A percentile compares a stretch with the other conserved stretches of the same genome.
Evolutionary conservation across 495 filamentous ascomycete species (phyloP).

Genomic region (Penicillium macrosclerotiorum): DNA sequence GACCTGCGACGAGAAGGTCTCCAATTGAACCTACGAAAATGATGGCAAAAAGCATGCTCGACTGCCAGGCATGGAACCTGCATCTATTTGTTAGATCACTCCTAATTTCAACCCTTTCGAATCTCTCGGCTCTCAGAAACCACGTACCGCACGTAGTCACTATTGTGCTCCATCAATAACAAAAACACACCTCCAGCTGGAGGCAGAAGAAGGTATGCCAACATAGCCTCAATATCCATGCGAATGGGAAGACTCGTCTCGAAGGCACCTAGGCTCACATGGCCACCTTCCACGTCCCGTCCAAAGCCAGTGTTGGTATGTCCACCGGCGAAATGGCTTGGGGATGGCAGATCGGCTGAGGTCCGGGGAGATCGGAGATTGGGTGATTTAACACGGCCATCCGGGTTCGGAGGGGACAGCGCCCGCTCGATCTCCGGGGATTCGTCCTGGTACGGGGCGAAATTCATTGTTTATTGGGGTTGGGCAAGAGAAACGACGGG

Average conservation of each 20-base stretch:
- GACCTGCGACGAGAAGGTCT: too few relatives aligned
- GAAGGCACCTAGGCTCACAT: conserved; percentile 75
- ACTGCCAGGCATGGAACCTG: conserved; percentile 97
- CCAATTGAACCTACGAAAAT: conserved; percentile 76
- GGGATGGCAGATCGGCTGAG: conserved; percentile 41
- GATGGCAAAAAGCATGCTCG: conserved; percentile 77
- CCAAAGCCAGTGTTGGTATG: conserved; percentile 36
- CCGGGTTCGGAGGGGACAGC: conserved; percentile 61
- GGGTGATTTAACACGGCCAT: conserved; percentile 51
- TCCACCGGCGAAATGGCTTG: conserved; percentile 38
- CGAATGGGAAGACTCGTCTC: conserved; percentile 78
- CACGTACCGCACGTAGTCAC: conserved; percentile 89
- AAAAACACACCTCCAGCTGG: conserved; percentile 84
- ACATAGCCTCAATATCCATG: conserved; percentile 82
- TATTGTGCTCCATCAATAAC: conserved; percentile 85
- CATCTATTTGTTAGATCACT: conserved; percentile 8
- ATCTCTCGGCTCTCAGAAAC: too few relatives aligned
- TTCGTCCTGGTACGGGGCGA: conserved; percentile 92
- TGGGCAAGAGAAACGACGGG: conserved; percentile 1
- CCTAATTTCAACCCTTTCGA: neutral
- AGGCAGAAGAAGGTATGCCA: conserved; percentile 86
- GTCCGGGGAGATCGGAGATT: conserved; percentile 37
- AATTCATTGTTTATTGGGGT: conserved; percentile 68
- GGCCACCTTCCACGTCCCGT: conserved; percentile 40
- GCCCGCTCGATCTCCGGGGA: conserved; percentile 74